Base-by-base conservation (phyloP, 257 asterid species). In the Solanum gandarillasii region DNA sequence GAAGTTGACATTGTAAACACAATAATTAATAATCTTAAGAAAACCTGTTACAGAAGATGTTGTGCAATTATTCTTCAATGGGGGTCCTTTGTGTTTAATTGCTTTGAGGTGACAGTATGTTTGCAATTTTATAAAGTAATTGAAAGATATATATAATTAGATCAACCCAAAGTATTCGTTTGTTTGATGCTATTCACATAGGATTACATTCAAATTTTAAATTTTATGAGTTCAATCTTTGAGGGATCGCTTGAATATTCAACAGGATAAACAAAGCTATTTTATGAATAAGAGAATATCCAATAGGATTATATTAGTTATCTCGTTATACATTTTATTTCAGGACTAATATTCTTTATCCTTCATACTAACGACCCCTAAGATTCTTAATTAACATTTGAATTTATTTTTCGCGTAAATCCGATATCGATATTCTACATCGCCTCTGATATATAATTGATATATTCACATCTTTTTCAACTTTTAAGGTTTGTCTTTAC, bases 231-330 rank as follows among this genome's bases (percentile, higher is more conserved):
- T 31, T 71, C 6, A 71, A 13, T 5, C 1, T 29, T 6, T 12
- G 5, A 23, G 29, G 12, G 13, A 1, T 23, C 0, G 12, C 10
- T 60, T 16, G 3, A 0, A 16, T 16, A 16, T 52, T 16, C 1
- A 16, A 60, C 12, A 2, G 1, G 1, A 60, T 60, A 60, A 60
- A 60, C 5, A 60, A 4, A 60, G 3, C 1, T 60, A 23, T 23
- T 9, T 12, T 60, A 60, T 60, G 0, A 5, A 52, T 52, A 52
- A 6, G 62, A 52, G 9, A 52, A 16, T 52, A 52, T 52, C 23
- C 4, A 5, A 16, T 52, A 3, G 21, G 9, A 52, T 16, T 52
- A 48, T 5, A 48, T 48, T 5, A 2, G 3, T 52, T 52, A 52
- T 52, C 23, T 16, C 9, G 3, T 48, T 14, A 48, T 16, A 52